Conservation (phyloP, 2,329 filamentous ascomycete genomes). For the Pezicula carpinea region DNA sequence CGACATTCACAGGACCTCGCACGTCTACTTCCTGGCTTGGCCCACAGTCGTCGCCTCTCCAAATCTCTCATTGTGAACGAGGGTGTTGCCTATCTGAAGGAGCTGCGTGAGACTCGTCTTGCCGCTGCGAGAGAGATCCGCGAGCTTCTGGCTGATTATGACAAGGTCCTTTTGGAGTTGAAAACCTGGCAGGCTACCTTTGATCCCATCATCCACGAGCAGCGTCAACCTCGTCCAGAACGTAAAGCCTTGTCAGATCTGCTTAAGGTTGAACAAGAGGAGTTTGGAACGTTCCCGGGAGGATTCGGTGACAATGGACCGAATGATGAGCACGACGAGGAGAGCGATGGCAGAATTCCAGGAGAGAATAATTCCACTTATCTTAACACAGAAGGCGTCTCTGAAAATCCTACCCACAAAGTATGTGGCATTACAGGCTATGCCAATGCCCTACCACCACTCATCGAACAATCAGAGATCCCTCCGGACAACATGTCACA, state of each 20-base stretch:
- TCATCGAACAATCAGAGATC: too few species aligned
- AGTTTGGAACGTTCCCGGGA: slow-evolving; percentile 17
- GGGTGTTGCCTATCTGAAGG: slow-evolving; percentile 15
- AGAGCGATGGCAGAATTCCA: not conserved
- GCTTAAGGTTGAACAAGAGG: slow-evolving; percentile 12
- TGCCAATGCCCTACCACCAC: too few species aligned
- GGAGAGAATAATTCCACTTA: not conserved
- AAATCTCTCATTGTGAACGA: slow-evolving; percentile 21
- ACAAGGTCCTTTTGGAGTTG: slow-evolving; percentile 15
- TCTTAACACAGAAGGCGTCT: not conserved
- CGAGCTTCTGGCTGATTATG: slow-evolving; percentile 13
- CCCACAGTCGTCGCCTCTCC: slow-evolving; percentile 15
- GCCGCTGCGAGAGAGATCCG: slow-evolving; percentile 11
- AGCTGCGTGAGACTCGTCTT: slow-evolving; percentile 11
- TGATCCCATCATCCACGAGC: not conserved
- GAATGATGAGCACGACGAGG: slow-evolving; percentile 8
- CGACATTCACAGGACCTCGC: slow-evolving; percentile 16
- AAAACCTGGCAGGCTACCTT: not conserved
- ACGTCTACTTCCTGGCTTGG: slow-evolving; percentile 16
- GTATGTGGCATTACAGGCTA: too few species aligned
- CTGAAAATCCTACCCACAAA: not conserved
- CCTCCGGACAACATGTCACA: too few species aligned
- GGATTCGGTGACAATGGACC: slow-evolving; percentile 20
- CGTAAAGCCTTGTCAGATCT: slow-evolving; percentile 4
- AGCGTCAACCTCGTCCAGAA: slow-evolving; percentile 1